phyloP scores from a whole-genome alignment of 306 rosid species.

The Oemleria cerasiformis region DNA sequence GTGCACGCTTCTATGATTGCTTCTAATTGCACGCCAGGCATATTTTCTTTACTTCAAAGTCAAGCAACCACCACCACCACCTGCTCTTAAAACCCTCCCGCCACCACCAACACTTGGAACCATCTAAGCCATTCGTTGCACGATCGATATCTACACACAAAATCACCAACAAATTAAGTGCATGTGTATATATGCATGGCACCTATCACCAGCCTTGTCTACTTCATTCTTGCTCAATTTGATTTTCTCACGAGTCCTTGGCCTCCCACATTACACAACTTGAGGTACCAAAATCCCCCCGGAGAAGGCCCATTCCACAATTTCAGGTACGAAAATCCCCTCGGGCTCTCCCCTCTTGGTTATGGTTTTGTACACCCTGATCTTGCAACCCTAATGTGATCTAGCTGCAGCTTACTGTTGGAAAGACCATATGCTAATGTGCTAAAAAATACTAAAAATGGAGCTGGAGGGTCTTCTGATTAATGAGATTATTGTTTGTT shows the following conservation, averaged over 20 bases:
- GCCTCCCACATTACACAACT: constrained; percentile 4
- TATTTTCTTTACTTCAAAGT: constrained; percentile 3
- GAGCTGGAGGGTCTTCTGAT: no score
- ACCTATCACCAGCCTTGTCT: constrained; percentile 29
- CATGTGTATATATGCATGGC: constrained; percentile 16
- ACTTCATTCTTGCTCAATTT: constrained; percentile 9
- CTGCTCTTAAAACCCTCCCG: not conserved
- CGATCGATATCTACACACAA: not conserved
- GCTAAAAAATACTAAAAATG: no score
- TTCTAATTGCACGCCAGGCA: not conserved
- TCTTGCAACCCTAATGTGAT: not conserved
- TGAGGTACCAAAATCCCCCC: no score
- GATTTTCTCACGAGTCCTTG: constrained; percentile 6
- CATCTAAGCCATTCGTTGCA: no score
- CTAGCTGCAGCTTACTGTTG: not conserved
- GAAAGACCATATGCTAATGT: not conserved
- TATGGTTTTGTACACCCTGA: not conserved
- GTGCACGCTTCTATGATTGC: constrained; percentile 13
- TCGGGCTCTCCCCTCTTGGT: not conserved
- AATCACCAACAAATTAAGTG: not conserved
- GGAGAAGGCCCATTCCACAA: not conserved
- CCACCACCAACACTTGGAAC: not conserved
- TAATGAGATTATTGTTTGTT: no score
- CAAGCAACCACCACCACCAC: constrained; percentile 10
- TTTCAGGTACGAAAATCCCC: constrained; percentile 4